Conservation (phyloP, 257 asterid species). For the Solanum gracilifrons region DNA sequence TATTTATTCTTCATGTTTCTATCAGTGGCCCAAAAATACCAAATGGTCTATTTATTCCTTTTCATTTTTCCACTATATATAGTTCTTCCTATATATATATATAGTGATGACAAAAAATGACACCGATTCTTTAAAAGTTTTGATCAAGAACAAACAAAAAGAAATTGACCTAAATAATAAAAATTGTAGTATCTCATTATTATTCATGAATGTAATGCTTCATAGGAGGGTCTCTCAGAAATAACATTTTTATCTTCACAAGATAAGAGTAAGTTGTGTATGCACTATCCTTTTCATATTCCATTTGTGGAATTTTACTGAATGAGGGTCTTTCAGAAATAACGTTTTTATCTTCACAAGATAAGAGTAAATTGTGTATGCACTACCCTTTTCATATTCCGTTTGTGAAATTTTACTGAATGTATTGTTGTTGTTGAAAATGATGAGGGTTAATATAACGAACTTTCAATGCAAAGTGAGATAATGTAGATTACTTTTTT, state of each 20-base stretch:
- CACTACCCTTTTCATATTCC: background rate
- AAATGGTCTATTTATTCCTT: background rate
- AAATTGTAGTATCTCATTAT: background rate
- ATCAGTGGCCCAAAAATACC: conserved; percentile 10
- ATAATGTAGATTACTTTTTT: background rate
- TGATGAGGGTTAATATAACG: background rate
- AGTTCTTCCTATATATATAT: background rate
- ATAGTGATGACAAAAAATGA: background rate
- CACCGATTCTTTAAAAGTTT: background rate
- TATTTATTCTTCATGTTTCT: background rate
- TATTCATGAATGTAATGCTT: background rate
- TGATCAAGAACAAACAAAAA: background rate
- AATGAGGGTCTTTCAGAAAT: too few relatives aligned
- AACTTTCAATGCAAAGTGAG: background rate
- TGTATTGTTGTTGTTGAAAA: background rate
- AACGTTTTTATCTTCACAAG: too few relatives aligned
- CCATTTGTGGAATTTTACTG: background rate
- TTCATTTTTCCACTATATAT: conserved; percentile 1
- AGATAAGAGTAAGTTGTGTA: background rate
- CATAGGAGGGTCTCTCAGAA: background rate
- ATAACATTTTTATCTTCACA: too few relatives aligned
- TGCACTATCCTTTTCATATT: too few relatives aligned
- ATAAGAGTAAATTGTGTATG: too few relatives aligned
- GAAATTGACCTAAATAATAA: background rate
- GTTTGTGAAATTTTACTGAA: background rate